These are phyloP conservation scores for Lignosus rhinocerotis DNA, from an alignment of 1,284 basidiomycete genomes.

Conservation along the genomic window DNA sequence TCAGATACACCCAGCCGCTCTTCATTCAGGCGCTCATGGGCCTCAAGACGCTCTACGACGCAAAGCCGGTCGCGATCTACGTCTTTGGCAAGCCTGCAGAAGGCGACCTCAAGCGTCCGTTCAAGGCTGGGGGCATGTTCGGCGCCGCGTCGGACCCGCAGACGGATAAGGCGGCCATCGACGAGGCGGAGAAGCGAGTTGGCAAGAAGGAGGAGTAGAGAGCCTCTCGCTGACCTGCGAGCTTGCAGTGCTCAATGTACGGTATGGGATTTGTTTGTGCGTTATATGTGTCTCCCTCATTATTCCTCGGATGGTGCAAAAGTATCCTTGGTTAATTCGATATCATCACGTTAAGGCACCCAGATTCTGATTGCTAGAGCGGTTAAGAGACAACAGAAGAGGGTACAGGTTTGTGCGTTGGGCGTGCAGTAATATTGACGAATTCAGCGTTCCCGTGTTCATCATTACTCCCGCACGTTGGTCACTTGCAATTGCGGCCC, in stretches of 20 bases:
- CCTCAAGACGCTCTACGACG: constrained; percentile 83
- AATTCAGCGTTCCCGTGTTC: not conserved
- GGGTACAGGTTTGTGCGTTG: not conserved
- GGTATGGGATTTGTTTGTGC: constrained; percentile 14
- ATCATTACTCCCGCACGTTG: too few species aligned
- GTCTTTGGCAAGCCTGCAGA: constrained; percentile 75
- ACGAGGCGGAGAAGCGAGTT: constrained; percentile 84
- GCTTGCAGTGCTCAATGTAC: constrained; percentile 8
- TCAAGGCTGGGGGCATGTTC: constrained; percentile 79
- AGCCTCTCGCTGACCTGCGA: not conserved
- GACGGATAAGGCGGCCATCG: constrained; percentile 84
- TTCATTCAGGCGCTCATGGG: constrained; percentile 93
- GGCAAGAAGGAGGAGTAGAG: constrained; percentile 78
- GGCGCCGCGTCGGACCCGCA: constrained; percentile 64
- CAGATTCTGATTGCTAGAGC: not conserved
- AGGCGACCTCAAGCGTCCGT: constrained; percentile 90
- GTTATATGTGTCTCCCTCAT: not conserved
- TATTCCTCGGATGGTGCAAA: constrained; percentile 5
- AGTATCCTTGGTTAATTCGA: constrained; percentile 13
- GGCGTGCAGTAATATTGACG: not conserved
- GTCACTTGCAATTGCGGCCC: too few species aligned
- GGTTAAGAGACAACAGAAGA: not conserved
- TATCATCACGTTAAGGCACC: too few species aligned
- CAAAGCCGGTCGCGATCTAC: constrained; percentile 81
- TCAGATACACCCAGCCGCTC: constrained; percentile 83